Evolutionary conservation across 2,329 filamentous ascomycete species (phyloP).

Genomic region (Epichloe bromicola): DNA sequence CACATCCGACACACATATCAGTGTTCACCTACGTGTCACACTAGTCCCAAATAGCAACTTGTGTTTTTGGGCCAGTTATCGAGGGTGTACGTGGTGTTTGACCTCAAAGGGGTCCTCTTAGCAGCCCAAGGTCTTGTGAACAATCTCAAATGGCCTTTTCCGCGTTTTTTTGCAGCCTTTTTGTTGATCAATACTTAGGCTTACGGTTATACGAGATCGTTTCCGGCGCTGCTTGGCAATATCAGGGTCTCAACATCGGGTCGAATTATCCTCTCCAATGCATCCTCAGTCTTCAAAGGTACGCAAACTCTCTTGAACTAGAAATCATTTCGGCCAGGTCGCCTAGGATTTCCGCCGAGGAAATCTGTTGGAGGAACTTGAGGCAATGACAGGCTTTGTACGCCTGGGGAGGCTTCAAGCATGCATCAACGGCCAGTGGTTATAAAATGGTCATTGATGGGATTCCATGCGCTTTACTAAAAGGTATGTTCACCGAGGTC

Average conservation of each 20-base stretch:
- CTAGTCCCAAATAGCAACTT: background rate
- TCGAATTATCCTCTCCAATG: slow-evolving; percentile 1
- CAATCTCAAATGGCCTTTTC: background rate
- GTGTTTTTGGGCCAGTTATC: background rate
- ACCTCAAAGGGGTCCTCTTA: background rate
- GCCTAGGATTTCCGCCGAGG: background rate
- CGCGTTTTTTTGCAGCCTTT: background rate
- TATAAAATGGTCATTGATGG: background rate
- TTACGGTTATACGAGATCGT: background rate
- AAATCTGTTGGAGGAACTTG: background rate
- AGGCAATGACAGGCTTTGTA: background rate
- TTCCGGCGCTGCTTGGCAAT: background rate
- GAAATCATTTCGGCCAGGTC: background rate
- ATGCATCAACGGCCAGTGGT: background rate
- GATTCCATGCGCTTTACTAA: background rate
- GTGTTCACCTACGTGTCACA: background rate
- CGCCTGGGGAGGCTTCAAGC: background rate
- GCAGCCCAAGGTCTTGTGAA: background rate
- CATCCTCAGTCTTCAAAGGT: slow-evolving; percentile 6
- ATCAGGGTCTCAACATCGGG: background rate
- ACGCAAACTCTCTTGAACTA: background rate
- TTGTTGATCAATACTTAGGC: background rate
- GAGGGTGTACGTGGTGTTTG: background rate
- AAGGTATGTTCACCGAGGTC: slow-evolving; percentile 5
- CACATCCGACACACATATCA: background rate